Evolutionary conservation across 345 rosid genomes (phyloP), one percentile per base, ranked within the genome.

Genomic region (Gossypium anomalum): DNA sequence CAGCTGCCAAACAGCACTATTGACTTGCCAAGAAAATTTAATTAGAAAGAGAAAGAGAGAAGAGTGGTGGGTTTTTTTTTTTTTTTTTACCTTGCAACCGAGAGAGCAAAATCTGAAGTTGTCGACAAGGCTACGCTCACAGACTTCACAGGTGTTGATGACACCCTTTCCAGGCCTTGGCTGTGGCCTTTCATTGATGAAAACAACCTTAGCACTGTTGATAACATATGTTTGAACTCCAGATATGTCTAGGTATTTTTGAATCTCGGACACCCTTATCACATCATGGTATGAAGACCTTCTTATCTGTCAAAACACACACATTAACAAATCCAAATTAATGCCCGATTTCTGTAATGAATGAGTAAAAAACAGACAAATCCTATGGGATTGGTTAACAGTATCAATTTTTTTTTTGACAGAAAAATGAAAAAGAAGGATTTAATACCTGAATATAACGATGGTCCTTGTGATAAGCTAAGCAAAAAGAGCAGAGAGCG

Each of bases 281-380:
- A 96, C 99, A 85, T 93, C 98, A 82, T 96, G 99, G 87, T 96
- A 96, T 0, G 98, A 96, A 4, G 99, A 96, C 78, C 99, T 92
- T 85, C 99, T 87, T 82, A 96, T 96, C 99, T 93, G 84, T 74
- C 61, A 63, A 27, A 80, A 59, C 5, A 23, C 9, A 49, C 14
- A 15, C 44, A 48, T 74, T 51, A 48, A 53, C n/a, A 48, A 60
- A 61, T n/a, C 12, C 13, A 38, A 29, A 61, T 70, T 4, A 52
- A 38, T 12, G 45, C 12, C 2, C n/a, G 38, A 11, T 9, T 53
- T 11, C 19, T n/a, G 48, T 41, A 34, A 62, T 17, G 4, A 62
- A 75, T 3, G 15, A 4, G 47, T 34, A 47, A 20, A 43, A 4
- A 58, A 51, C 17, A 52, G 20, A 34, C 19, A 34, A 64, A 16